Evolutionary conservation across 2,329 filamentous ascomycete species (phyloP).

Genomic region (Monosporascus sp.): DNA sequence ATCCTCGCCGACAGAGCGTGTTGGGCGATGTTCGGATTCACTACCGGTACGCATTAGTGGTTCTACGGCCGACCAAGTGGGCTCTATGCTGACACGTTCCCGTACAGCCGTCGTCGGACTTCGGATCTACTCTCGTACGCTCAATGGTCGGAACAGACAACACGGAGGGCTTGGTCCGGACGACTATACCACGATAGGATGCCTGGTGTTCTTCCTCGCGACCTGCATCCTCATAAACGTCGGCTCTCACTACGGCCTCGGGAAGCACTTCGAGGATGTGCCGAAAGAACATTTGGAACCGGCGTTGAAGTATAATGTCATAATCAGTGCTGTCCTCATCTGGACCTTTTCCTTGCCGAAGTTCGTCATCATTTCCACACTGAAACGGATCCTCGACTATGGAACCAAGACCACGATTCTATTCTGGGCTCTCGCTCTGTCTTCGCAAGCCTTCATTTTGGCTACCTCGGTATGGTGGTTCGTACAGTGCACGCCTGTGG

Average conservation of each 20-base stretch:
- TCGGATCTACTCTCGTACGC: conserved; percentile 20
- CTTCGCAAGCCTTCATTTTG: conserved; percentile 26
- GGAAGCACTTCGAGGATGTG: conserved; percentile 17
- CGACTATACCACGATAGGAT: conserved; percentile 26
- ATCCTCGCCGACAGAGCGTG: too few species aligned
- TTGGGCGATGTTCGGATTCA: too few species aligned
- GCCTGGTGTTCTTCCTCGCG: conserved; percentile 21
- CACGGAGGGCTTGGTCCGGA: conserved; percentile 23
- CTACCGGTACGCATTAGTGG: too few species aligned
- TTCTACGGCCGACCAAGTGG: too few species aligned
- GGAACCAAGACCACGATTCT: conserved; percentile 22
- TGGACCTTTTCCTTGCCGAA: conserved; percentile 31
- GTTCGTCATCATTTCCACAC: conserved; percentile 27
- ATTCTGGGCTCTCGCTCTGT: conserved; percentile 26
- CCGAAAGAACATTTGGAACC: conserved; percentile 7
- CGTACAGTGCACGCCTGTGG: conserved; percentile 23
- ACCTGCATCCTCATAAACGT: conserved; percentile 26
- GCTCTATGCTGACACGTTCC: too few species aligned
- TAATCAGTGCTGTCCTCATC: conserved; percentile 25
- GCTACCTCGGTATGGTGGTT: conserved; percentile 27
- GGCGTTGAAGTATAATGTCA: conserved; percentile 26
- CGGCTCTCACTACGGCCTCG: conserved; percentile 21
- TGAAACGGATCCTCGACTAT: conserved; percentile 27
- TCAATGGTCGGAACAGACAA: conserved; percentile 6
- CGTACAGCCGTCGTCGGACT: conserved; percentile 21